These are phyloP conservation scores for Flaveria bidentis DNA, from an alignment of 129 eudicot species.

Conservation along the genomic window DNA sequence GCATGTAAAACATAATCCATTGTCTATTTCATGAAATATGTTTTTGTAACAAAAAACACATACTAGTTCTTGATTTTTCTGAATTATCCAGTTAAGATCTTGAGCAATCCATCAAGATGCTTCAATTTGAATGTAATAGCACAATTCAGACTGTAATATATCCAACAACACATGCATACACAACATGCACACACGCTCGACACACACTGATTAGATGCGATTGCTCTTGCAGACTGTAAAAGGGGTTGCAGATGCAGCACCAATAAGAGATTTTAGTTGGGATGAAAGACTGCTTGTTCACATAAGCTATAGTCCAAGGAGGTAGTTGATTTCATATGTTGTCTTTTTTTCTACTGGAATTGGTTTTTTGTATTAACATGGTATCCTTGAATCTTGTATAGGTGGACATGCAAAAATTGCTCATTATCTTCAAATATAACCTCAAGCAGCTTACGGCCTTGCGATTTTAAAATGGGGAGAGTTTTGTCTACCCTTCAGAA, in stretches of 20 bases:
- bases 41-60: too few species aligned
- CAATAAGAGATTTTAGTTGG: slow-evolving; percentile 38
- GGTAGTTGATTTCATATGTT: slow-evolving; percentile 38
- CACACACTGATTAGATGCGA: slow-evolving; percentile 6
- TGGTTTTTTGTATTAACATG: slow-evolving; percentile 25
- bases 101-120: background rate
- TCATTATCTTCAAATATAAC: slow-evolving; percentile 72
- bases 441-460: slow-evolving; percentile 79
- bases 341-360: background rate
- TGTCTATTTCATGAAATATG: too few species aligned
- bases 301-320: slow-evolving; percentile 82
- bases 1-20: too few species aligned
- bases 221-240: slow-evolving; percentile 59
- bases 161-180: too few species aligned
- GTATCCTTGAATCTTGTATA: slow-evolving; percentile 29
- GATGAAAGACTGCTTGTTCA: slow-evolving; percentile 83
- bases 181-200: too few species aligned
- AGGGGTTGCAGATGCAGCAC: slow-evolving; percentile 83
- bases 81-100: too few species aligned
- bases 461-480: slow-evolving; percentile 92
- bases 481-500: slow-evolving; percentile 70
- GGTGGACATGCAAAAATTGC: slow-evolving; percentile 91
- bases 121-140: too few species aligned
- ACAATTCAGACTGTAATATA: too few species aligned
- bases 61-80: too few species aligned